These are phyloP conservation scores for Kwoniella europaea DNA, from an alignment of 768 basidiomycete genomes.

Conservation along the genomic window DNA sequence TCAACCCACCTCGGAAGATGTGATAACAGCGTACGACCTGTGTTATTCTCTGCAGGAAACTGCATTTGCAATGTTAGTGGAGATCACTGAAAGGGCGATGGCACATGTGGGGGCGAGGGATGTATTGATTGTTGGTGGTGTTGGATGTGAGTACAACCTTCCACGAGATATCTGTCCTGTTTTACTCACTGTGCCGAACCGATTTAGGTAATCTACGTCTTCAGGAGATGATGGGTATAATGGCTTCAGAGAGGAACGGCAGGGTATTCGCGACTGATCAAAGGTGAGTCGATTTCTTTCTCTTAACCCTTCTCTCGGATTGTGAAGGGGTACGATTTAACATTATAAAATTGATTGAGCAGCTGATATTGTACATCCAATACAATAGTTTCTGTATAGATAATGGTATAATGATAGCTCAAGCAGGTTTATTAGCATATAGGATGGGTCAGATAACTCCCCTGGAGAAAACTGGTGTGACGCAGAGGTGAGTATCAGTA, in stretches of 20 bases:
- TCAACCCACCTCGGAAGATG: slow-evolving; percentile 61
- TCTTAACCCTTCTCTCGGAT: not conserved
- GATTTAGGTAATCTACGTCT: slow-evolving; percentile 80
- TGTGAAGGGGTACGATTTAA: no score
- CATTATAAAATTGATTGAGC: no score
- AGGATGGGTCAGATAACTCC: slow-evolving; percentile 86
- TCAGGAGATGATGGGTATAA: slow-evolving; percentile 98
- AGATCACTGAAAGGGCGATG: slow-evolving; percentile 99
- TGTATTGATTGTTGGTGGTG: slow-evolving; percentile 95
- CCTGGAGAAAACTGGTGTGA: slow-evolving; percentile 80
- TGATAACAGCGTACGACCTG: slow-evolving; percentile 91
- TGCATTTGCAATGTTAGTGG: slow-evolving; percentile 96
- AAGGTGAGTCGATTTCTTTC: slow-evolving; percentile 63
- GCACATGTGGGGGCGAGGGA: slow-evolving; percentile 96
- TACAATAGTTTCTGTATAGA: slow-evolving; percentile 88
- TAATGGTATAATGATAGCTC: slow-evolving; percentile 99
- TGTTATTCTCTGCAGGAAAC: slow-evolving; percentile 98
- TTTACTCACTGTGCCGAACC: no score
- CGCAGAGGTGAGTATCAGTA: slow-evolving; percentile 71
- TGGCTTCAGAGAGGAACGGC: slow-evolving; percentile 88
- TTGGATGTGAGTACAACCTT: slow-evolving; percentile 78
- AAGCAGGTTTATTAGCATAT: slow-evolving; percentile 88
- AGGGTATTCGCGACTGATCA: slow-evolving; percentile 95
- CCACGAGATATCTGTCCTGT: no score
- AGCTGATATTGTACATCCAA: no score